Evolutionary conservation across 495 filamentous ascomycete genomes (phyloP).

Genomic region (Acidiella bohemica): DNA sequence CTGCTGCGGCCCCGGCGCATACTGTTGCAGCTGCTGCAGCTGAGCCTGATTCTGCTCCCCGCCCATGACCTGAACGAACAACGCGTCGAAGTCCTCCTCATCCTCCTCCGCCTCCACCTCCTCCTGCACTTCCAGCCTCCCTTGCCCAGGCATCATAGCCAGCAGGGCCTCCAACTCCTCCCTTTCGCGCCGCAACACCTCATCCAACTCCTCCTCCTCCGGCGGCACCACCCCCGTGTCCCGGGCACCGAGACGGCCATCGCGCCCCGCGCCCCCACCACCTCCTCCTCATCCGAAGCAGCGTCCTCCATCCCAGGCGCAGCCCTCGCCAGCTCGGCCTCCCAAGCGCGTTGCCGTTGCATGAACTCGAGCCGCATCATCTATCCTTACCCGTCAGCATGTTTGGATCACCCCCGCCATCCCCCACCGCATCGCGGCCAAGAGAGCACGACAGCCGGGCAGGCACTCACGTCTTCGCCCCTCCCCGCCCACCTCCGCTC

Average conservation of each 20-base stretch:
- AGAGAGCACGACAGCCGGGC: no score
- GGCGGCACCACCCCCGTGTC: constrained; percentile 30
- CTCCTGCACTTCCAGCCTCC: constrained; percentile 18
- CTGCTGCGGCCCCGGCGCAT: constrained; percentile 5
- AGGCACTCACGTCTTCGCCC: constrained; percentile 56
- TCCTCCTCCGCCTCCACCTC: constrained; percentile 22
- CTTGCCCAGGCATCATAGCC: constrained; percentile 28
- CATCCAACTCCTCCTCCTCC: constrained; percentile 30
- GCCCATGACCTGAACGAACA: constrained; percentile 31
- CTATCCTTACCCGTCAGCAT: constrained; percentile 20
- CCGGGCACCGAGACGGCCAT: constrained; percentile 31
- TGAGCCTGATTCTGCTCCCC: neutral
- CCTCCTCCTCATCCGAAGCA: constrained; percentile 8
- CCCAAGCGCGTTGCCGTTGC: constrained; percentile 34
- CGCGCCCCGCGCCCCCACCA: constrained; percentile 26
- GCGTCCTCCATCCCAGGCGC: constrained; percentile 25
- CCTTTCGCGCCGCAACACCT: constrained; percentile 41
- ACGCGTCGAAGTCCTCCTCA: constrained; percentile 46
- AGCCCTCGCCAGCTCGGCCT: constrained; percentile 29
- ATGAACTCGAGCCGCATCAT: constrained; percentile 37
- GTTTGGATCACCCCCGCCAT: neutral
- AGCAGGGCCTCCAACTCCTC: constrained; percentile 47
- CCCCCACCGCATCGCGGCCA: constrained; percentile 5
- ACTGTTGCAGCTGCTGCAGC: neutral
- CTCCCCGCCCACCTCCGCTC: constrained; percentile 50